Base-by-base conservation (phyloP, 2,329 filamentous ascomycete genomes). In the Fusarium robinianum region DNA sequence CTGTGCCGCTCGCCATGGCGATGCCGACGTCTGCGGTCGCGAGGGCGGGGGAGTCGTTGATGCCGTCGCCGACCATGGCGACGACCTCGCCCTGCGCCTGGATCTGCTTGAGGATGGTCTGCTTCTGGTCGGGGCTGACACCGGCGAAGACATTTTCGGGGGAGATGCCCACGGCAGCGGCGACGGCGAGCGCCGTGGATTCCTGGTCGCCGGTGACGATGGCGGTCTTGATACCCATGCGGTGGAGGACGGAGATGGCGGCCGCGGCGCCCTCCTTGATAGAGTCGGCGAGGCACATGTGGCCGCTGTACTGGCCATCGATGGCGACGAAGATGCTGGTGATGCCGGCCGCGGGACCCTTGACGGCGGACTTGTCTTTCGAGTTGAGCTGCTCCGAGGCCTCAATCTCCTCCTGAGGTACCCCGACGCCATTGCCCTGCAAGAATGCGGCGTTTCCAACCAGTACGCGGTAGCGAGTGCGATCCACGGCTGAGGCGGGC, bases 1-100 rank as follows among this genome's bases (percentile, higher is more conserved):
- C 94, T 1, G 94, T 97, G 43, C 94, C 94, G 6, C 85, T 90
- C 5, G 89, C 81, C 69, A 99, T 89, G 45, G 91, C 91, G 57
- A 99, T 96, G 53, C 94, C 94, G 18, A 97, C 84, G 58, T 95
- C 85, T 8, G 94, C 91, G 1, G 90, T 95, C 1, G 90, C 94
- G 8, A 99, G 81, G 1, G 94, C 94, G 0, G 94, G 94, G 0
- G 90, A 96, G 72, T 99, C 94, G 69, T 99, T 99, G 78, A 99
- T 96, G 27, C 94, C 94, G 67, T 99, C 94, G 38, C 94, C 91
- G 10, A 97, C 91, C 94, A 99, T 99, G 57, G 89, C 94, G 17
- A 97, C 89, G 35, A 87, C 76, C 59, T 90, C 81, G 49, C 90
- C 90, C 36, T 76, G 69, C 0, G 77, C 74, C 70, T 96, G 90